Conservation (phyloP, 2,329 filamentous ascomycete species). For the Talaromyces funiculosus region DNA sequence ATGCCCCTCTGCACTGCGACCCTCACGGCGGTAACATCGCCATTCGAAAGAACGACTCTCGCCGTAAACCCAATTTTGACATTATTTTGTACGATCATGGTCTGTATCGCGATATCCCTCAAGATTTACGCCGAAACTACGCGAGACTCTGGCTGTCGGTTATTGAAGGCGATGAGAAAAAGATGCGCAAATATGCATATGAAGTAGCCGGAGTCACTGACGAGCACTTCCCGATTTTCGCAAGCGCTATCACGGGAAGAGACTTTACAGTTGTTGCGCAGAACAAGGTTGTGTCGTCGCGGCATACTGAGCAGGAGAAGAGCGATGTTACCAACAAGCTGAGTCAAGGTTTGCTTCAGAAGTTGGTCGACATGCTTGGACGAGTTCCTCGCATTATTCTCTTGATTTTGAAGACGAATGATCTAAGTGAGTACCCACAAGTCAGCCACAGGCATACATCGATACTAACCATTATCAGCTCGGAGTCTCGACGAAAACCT, state of each 20-base stretch:
- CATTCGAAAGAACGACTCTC: slow-evolving; percentile 67
- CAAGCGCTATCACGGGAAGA: slow-evolving; percentile 89
- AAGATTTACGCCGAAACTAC: slow-evolving; percentile 72
- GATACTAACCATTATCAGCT: slow-evolving; percentile 39
- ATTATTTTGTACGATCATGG: slow-evolving; percentile 96
- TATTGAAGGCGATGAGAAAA: slow-evolving; percentile 76
- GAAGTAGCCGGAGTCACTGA: slow-evolving; percentile 86
- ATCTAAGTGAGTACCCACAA: slow-evolving; percentile 58
- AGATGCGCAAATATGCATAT: slow-evolving; percentile 82
- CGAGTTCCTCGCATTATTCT: slow-evolving; percentile 88
- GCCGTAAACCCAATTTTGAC: slow-evolving; percentile 74
- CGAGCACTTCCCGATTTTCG: slow-evolving; percentile 89
- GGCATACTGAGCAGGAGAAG: slow-evolving; percentile 67
- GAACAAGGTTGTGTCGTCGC: slow-evolving; percentile 51
- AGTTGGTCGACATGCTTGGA: slow-evolving; percentile 81
- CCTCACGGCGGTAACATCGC: slow-evolving; percentile 95
- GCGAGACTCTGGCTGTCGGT: slow-evolving; percentile 97
- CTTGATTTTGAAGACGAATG: slow-evolving; percentile 95
- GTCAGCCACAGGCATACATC: background rate
- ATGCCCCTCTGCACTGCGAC: slow-evolving; percentile 89
- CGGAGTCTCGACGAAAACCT: slow-evolving; percentile 83
- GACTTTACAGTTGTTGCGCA: slow-evolving; percentile 72
- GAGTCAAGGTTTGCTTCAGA: slow-evolving; percentile 79
- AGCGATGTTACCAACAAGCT: slow-evolving; percentile 78
- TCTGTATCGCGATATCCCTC: slow-evolving; percentile 86